Evolutionary conservation across 2,329 filamentous ascomycete genomes (phyloP).

Genomic region (Hypoxylon sp.): DNA sequence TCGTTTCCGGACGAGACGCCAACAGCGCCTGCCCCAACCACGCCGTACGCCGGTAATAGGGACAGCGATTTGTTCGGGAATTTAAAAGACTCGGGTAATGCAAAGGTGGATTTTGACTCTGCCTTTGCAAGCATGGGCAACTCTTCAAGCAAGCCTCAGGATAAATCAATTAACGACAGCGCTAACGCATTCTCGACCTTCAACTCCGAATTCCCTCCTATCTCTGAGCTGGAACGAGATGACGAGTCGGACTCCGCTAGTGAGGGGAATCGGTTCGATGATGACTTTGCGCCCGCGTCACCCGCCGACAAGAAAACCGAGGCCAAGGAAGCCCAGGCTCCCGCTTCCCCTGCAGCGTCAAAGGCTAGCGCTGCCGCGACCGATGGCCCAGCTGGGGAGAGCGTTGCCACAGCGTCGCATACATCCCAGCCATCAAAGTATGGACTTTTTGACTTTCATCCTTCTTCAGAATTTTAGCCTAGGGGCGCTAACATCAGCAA

Average conservation of each 20-base stretch:
- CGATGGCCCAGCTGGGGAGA: slow-evolving; percentile 47
- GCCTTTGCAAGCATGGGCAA: slow-evolving; percentile 82
- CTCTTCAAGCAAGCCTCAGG: slow-evolving; percentile 63
- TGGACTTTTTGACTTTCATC: slow-evolving; percentile 33
- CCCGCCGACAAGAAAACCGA: slow-evolving; percentile 56
- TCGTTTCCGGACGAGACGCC: slow-evolving; percentile 64
- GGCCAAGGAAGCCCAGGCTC: slow-evolving; percentile 46
- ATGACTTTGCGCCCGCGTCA: slow-evolving; percentile 84
- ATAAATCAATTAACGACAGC: slow-evolving; percentile 58
- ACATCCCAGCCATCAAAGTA: slow-evolving; percentile 51
- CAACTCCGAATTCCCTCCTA: slow-evolving; percentile 89
- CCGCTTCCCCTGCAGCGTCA: slow-evolving; percentile 47
- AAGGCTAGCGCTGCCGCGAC: slow-evolving; percentile 51
- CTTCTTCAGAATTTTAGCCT: slow-evolving; percentile 9
- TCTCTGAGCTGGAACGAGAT: slow-evolving; percentile 84
- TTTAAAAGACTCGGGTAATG: slow-evolving; percentile 67
- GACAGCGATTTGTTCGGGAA: slow-evolving; percentile 66
- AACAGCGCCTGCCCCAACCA: slow-evolving; percentile 46
- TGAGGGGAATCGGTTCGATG: slow-evolving; percentile 88
- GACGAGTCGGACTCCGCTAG: slow-evolving; percentile 87
- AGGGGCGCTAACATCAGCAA: slow-evolving; percentile 45
- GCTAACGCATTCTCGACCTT: slow-evolving; percentile 66
- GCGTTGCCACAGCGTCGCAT: slow-evolving; percentile 41
- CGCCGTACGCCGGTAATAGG: slow-evolving; percentile 49
- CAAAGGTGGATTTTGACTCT: slow-evolving; percentile 86